Evolutionary conservation across 176 grass and related monocot genomes (phyloP).

Genomic region (Musa beccarii): DNA sequence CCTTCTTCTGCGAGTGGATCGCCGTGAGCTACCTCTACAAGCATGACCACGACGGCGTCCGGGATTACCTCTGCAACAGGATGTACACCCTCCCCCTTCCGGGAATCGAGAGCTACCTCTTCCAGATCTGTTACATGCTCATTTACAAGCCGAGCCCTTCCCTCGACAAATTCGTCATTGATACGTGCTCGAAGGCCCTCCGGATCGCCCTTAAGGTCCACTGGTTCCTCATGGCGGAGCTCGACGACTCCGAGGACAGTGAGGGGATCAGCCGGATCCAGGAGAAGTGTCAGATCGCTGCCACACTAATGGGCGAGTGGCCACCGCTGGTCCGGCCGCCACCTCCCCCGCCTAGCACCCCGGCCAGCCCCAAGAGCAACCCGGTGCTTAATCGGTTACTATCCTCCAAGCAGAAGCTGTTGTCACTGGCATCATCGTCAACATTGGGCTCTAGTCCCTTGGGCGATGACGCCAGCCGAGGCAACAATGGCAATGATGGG

Average conservation of each 20-base stretch:
- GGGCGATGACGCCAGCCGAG: constrained; percentile 5
- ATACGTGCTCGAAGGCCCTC: constrained; percentile 81
- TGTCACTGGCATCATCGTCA: constrained; percentile 65
- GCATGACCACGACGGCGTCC: constrained; percentile 83
- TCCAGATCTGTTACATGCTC: constrained; percentile 99
- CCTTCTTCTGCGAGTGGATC: constrained; percentile 99
- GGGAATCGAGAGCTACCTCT: constrained; percentile 89
- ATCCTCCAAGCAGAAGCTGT: constrained; percentile 70
- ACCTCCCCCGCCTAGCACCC: constrained; percentile 25
- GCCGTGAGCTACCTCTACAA: constrained; percentile 99
- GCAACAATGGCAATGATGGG: constrained; percentile 25
- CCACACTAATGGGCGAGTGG: constrained; percentile 76
- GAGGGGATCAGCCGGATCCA: constrained; percentile 66
- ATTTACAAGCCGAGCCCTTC: constrained; percentile 95
- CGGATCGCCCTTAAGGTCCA: constrained; percentile 96
- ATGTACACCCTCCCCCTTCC: constrained; percentile 91
- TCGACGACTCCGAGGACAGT: constrained; percentile 70
- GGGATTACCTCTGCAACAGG: constrained; percentile 97
- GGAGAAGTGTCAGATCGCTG: constrained; percentile 84
- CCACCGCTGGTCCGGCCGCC: constrained; percentile 38
- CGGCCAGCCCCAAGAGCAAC: constrained; percentile 56
- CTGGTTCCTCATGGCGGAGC: constrained; percentile 80
- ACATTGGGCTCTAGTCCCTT: constrained; percentile 36
- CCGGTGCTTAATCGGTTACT: constrained; percentile 83
- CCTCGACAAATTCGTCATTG: constrained; percentile 84